These are phyloP conservation scores for Phytophthora agathidicida DNA, from an alignment of 352 stramenopile genomes.

Conservation along the genomic window DNA sequence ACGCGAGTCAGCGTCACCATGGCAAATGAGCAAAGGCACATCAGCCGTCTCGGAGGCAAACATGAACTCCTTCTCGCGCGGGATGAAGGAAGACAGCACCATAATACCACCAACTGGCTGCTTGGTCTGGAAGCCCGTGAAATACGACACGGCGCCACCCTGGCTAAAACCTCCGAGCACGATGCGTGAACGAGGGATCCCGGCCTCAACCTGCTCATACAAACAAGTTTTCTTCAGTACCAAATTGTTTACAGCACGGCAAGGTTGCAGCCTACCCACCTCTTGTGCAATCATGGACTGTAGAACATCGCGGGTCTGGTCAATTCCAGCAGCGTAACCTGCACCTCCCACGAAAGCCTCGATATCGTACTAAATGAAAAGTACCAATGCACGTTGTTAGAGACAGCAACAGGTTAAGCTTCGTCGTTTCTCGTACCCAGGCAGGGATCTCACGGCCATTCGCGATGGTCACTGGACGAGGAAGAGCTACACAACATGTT, in stretches of 20 bases:
- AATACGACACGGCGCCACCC: conserved; percentile 91
- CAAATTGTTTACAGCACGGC: too few species aligned
- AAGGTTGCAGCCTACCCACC: too few species aligned
- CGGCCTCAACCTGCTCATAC: conserved; percentile 32
- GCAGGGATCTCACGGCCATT: conserved; percentile 91
- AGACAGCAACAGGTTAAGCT: too few species aligned
- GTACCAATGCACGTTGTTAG: too few species aligned
- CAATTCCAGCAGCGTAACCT: conserved; percentile 11
- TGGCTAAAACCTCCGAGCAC: conserved; percentile 95
- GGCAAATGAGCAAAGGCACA: conserved; percentile 73
- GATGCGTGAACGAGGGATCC: conserved; percentile 89
- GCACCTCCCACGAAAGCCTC: conserved; percentile 90
- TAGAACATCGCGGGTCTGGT: conserved; percentile 10
- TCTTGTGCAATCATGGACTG: conserved; percentile 13
- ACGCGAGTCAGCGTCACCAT: conserved; percentile 62
- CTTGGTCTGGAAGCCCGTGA: conserved; percentile 72
- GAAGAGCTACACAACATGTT: conserved; percentile 55
- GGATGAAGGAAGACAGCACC: conserved; percentile 76
- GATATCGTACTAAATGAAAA: conserved; percentile 89
- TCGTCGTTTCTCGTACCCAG: conserved; percentile 62
- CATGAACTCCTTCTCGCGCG: conserved; percentile 53
- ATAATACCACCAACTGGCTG: conserved; percentile 70
- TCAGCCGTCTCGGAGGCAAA: conserved; percentile 48
- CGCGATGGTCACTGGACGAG: conserved; percentile 93
- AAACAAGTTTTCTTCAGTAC: background rate